Base-by-base conservation (phyloP, 2,329 filamentous ascomycete genomes). In the Nemania diffusa region DNA sequence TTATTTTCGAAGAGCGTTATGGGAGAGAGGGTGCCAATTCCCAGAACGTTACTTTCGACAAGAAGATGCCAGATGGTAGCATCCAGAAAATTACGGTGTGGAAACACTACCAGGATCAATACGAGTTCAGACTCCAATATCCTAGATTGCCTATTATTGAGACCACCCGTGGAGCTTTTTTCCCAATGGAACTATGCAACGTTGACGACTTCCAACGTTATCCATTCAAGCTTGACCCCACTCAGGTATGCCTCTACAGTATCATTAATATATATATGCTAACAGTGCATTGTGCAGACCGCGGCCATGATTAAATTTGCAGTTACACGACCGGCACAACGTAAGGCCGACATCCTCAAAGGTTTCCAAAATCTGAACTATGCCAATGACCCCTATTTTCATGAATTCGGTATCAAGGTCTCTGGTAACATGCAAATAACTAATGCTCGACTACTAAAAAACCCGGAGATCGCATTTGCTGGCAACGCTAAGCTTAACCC, bases 271-370 rank as follows among this genome's bases (percentile, higher is more conserved):
- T 69, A 60, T 64, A 48, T 8, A 34, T 26, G 29, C 0, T 77
- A 34, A 69, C 34, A 27, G 7, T 48, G 4, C 80, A 0, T 84
- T 40, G n/a, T 2, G 7, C 24, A 97, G 81, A 97, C 95, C 0
- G 82, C 90, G 0, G 81, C 86, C 5, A 99, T 99, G 96, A 97
- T 99, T 82, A 95, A 92, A 78, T 93, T 95, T 74, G 94, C 95
- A 0, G 95, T 97, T 4, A 93, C 91, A 5, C 86, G 90, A 0
- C 96, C 96, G 0, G 77, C 78, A 0, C 78, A 89, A 32, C 92
- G 96, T n/a, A 87, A 88, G 71, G 73, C 77, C 0, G 88, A 91
- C 22, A 94, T 98, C 72, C 81, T 89, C 56, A 78, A 86, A 3
- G 91, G 91, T 17, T 87, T 97, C 8, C 76, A 81, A 0, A 86